These are phyloP conservation scores for Agapanthus africanus DNA, from an alignment of 106 monocot genomes.

Conservation along the genomic window DNA sequence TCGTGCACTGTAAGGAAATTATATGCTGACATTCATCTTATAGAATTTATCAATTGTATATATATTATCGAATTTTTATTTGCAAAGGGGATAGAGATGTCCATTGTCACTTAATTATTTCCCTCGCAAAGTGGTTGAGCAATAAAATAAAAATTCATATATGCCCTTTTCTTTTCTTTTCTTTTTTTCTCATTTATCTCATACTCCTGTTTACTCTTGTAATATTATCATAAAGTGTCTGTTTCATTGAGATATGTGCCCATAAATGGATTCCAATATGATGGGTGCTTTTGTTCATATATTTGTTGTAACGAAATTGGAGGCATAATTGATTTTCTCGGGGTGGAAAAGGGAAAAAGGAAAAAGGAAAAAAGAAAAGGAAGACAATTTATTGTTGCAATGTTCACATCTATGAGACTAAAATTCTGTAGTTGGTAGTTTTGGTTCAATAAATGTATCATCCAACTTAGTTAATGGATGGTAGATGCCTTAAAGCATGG, in stretches of 20 bases:
- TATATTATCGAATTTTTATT: neutral
- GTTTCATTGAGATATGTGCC: conserved; percentile 2
- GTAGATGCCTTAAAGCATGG: too few species aligned
- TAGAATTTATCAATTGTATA: neutral
- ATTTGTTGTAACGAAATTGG: too few species aligned
- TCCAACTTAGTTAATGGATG: too few species aligned
- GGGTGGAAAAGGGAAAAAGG: too few species aligned
- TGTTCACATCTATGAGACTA: too few species aligned
- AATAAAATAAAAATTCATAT: neutral
- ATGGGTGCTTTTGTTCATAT: too few species aligned
- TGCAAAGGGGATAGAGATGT: neutral
- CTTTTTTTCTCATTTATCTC: neutral
- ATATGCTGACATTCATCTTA: neutral
- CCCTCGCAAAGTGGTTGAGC: neutral
- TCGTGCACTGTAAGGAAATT: neutral
- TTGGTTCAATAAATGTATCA: too few species aligned
- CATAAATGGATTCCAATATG: too few species aligned
- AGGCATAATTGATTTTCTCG: too few species aligned
- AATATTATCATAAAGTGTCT: neutral
- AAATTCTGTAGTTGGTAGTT: too few species aligned
- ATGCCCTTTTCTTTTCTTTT: neutral
- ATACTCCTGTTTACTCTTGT: neutral
- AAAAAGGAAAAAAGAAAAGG: too few species aligned
- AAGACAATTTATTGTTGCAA: too few species aligned
- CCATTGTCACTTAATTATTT: neutral